Conservation (phyloP, 345 rosid genomes). For the Melastoma malabathricum region DNA sequence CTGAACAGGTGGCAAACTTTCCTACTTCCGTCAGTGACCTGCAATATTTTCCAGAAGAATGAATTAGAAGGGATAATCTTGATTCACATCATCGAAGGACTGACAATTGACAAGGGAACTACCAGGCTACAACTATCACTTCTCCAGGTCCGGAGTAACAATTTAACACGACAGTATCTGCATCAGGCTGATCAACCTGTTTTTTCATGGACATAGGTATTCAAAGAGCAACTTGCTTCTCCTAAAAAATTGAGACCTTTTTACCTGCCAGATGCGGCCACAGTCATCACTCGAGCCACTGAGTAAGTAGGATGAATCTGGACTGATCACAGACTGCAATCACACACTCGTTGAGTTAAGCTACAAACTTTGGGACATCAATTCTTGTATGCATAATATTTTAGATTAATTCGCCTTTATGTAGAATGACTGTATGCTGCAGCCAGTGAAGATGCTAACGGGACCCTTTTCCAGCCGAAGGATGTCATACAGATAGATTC, state of each 20-base stretch:
- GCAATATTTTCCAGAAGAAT: conserved; percentile 5
- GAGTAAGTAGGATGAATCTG: conserved; percentile 62
- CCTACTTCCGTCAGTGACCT: conserved; percentile 61
- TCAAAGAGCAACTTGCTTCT: not conserved
- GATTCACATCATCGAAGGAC: not conserved
- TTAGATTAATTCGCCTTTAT: conserved; percentile 40
- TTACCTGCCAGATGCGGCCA: conserved; percentile 85
- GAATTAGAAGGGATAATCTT: not conserved
- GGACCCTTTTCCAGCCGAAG: conserved; percentile 87
- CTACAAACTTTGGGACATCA: not conserved
- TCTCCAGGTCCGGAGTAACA: conserved; percentile 63
- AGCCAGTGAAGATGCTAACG: conserved; percentile 45
- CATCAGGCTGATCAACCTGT: conserved; percentile 62
- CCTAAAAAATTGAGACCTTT: conserved; percentile 2
- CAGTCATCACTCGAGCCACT: conserved; percentile 89
- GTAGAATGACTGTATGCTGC: conserved; percentile 70
- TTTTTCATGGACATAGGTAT: conserved; percentile 3
- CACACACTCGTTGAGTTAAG: not conserved
- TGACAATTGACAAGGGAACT: conserved; percentile 6
- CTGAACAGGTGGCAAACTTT: conserved; percentile 67
- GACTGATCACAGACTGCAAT: conserved; percentile 79
- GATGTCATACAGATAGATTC: conserved; percentile 54
- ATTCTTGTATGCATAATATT: not conserved
- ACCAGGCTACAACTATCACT: conserved; percentile 93
- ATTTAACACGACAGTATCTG: conserved; percentile 45